Evolutionary conservation across 495 filamentous ascomycete genomes (phyloP), one percentile per base, ranked within the genome.

Genomic region (Corynascus novoguineensis): DNA sequence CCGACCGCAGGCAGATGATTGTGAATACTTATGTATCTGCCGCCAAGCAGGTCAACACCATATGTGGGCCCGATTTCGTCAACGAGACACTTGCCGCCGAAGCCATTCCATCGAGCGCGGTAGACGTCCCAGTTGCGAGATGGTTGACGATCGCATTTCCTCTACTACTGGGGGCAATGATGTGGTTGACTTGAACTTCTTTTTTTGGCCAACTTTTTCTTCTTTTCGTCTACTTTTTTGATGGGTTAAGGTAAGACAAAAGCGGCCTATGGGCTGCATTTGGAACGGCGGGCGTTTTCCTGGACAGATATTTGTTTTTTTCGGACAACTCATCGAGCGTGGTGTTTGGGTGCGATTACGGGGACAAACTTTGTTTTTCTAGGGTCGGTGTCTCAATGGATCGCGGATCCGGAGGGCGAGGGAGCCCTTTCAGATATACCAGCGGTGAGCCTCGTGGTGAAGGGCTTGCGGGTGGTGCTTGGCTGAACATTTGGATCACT

Each of bases 31-130:
- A 92, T 68, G 65, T 78, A 5, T 54, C 70, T 4, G 84, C 89
- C 0, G 88, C 88, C 0, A 65, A 78, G 64, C 77, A 81, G 44
- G 75, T 93, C 38, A 85, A 92, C 65, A 51, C 75, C 11, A 71
- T 78, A 11, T 92, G 88, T 65, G 87, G 87, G 0, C 73, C 76
- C 0, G 64, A 61, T 2, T 92, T 87, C 60, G 83, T 82, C 28
- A 84, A 82, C 58, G 72, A 78, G 15, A 80, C 79, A 25, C 67
- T 89, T 28, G 81, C 81, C 2, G 78, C 71, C 1, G 70, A 69
- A 28, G 45, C 70, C 21, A 28, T 60, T 0, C 28, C 51, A 25
- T 47, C 45, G 34, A 17, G 11, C 24, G 42, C 44, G 0, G 31
- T 7, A 2, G 17, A 11, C 27, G 25, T 6, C 37, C 25, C 9